Conservation (phyloP, 2,329 filamentous ascomycete genomes). For the Botrytis cinerea region DNA sequence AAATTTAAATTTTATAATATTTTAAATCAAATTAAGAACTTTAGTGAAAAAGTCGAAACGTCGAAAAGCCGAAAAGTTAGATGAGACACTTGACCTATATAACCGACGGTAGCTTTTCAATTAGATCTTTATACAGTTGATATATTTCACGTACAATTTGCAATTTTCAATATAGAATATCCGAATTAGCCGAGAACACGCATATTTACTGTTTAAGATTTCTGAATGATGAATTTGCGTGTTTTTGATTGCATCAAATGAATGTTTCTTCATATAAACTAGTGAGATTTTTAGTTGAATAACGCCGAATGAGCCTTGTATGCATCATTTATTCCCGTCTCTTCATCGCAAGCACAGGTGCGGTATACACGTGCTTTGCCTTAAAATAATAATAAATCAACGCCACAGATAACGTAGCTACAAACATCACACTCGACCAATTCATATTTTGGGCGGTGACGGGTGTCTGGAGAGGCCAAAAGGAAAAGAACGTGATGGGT, state of each 20-base stretch:
- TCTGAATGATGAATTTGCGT: background rate
- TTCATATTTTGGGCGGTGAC: conserved; percentile 50
- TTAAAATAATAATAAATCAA: conserved; percentile 30
- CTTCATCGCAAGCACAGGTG: conserved; percentile 21
- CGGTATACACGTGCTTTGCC: conserved; percentile 35
- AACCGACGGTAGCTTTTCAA: background rate
- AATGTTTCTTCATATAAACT: background rate
- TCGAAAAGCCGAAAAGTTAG: too few relatives aligned
- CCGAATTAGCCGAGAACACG: background rate
- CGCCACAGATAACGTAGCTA: conserved; percentile 22
- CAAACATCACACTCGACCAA: conserved; percentile 37
- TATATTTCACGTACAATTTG: background rate
- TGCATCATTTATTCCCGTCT: conserved; percentile 3
- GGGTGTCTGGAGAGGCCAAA: conserved; percentile 47
- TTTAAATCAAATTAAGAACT: too few relatives aligned
- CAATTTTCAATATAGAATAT: background rate
- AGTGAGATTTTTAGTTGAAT: background rate
- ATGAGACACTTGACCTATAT: too few relatives aligned
- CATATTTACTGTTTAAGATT: background rate
- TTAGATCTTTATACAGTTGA: background rate
- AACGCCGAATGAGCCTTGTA: background rate
- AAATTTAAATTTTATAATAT: too few relatives aligned
- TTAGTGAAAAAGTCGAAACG: too few relatives aligned
- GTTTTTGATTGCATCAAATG: background rate
- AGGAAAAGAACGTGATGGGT: conserved; percentile 46